These are phyloP conservation scores for Macadamia tetraphylla DNA, from an alignment of 164 flowering plant genomes.

Conservation along the genomic window DNA sequence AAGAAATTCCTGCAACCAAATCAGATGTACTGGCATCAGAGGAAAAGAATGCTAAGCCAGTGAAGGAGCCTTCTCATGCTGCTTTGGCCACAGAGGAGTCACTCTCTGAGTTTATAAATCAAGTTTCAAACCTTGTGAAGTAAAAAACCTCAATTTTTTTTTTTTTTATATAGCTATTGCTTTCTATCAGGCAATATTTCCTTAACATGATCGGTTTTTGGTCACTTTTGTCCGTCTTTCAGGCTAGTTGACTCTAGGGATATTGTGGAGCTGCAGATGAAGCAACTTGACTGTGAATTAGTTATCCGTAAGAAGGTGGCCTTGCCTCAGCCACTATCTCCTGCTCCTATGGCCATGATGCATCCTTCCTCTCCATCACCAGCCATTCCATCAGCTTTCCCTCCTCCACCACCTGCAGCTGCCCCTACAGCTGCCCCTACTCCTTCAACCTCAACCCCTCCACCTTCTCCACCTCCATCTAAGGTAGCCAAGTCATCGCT, in stretches of 20 bases:
- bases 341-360: slow-evolving; percentile 35
- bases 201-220: background rate
- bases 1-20: slow-evolving; percentile 22
- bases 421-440: slow-evolving; percentile 23
- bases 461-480: slow-evolving; percentile 33
- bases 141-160: slow-evolving; percentile 12
- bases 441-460: slow-evolving; percentile 24
- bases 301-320: slow-evolving; percentile 81
- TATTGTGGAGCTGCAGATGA: slow-evolving; percentile 75
- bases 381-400: too few relatives aligned
- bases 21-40: slow-evolving; percentile 20
- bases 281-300: slow-evolving; percentile 71
- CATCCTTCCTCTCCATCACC: slow-evolving; percentile 20
- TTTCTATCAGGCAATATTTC: background rate
- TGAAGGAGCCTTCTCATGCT: slow-evolving; percentile 22
- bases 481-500: slow-evolving; percentile 46
- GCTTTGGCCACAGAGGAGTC: slow-evolving; percentile 44
- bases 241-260: slow-evolving; percentile 92
- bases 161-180: background rate
- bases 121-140: slow-evolving; percentile 65
- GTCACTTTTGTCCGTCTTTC: slow-evolving; percentile 9
- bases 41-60: slow-evolving; percentile 27
- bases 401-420: slow-evolving; percentile 14
- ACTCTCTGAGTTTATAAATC: slow-evolving; percentile 48
- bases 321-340: slow-evolving; percentile 48